These are phyloP conservation scores for Singerocomus inundabilis DNA, from an alignment of 1,284 basidiomycete genomes.

Conservation along the genomic window DNA sequence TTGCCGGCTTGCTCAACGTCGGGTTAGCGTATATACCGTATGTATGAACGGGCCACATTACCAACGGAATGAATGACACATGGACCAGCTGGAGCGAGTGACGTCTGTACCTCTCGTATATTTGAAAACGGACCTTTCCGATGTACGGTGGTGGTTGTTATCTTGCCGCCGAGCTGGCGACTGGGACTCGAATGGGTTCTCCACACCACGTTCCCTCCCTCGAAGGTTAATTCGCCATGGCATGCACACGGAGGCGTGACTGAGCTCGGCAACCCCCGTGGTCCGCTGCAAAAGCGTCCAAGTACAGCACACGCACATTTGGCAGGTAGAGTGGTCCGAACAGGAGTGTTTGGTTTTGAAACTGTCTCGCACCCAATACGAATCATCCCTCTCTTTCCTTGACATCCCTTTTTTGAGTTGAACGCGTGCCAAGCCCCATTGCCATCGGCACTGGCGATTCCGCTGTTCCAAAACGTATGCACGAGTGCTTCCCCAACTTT, in stretches of 20 bases:
- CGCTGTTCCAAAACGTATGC: constrained; percentile 19
- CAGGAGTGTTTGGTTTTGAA: constrained; percentile 15
- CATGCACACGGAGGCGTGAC: not conserved
- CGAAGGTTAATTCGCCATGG: constrained; percentile 29
- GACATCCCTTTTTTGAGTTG: constrained; percentile 22
- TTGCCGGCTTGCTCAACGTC: too few species aligned
- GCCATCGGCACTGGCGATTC: constrained; percentile 33
- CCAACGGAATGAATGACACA: constrained; percentile 24
- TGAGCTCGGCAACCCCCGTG: constrained; percentile 26
- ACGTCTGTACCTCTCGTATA: constrained; percentile 18
- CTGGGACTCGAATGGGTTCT: too few species aligned
- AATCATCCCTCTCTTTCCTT: constrained; percentile 7
- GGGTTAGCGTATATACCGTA: too few species aligned
- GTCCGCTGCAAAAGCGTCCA: constrained; percentile 10
- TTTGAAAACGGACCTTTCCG: constrained; percentile 27
- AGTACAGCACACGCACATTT: constrained; percentile 16
- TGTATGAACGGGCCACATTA: constrained; percentile 7
- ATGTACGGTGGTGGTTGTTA: too few species aligned
- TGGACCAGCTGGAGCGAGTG: constrained; percentile 22
- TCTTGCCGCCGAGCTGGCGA: constrained; percentile 23
- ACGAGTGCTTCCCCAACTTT: constrained; percentile 20
- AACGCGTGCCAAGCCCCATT: constrained; percentile 28
- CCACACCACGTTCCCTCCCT: constrained; percentile 35
- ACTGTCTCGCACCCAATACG: constrained; percentile 14
- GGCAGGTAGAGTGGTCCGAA: constrained; percentile 17